phyloP scores from a whole-genome alignment of 139 green algal species.

The Chlorella sp. region DNA sequence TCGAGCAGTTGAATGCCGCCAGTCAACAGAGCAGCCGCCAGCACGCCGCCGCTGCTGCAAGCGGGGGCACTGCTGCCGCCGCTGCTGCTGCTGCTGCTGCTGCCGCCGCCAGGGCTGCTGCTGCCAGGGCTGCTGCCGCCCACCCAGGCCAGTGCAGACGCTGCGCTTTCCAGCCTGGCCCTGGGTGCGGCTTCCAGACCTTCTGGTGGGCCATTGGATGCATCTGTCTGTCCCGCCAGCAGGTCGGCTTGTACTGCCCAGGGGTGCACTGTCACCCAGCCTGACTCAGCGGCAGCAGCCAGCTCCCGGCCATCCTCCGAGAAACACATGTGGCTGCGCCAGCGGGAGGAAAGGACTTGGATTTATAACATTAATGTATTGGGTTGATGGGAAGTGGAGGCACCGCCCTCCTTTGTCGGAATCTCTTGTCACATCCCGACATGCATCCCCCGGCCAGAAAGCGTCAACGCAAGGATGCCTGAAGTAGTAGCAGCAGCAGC shows the following conservation, averaged over 20 bases:
- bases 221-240: background rate
- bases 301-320: background rate
- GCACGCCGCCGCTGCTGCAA: slow-evolving; percentile 8
- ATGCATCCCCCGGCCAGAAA: too few species aligned
- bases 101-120: background rate
- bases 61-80: background rate
- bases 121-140: background rate
- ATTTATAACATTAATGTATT: background rate
- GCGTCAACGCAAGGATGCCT: background rate
- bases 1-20: slow-evolving; percentile 14
- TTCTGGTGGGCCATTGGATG: background rate
- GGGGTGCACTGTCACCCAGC: background rate
- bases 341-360: background rate
- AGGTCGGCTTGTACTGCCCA: slow-evolving; percentile 1
- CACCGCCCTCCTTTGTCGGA: too few species aligned
- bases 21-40: slow-evolving; percentile 8
- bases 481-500: background rate
- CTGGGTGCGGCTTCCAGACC: background rate
- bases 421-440: too few species aligned
- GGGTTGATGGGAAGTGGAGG: too few species aligned
- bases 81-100: background rate
- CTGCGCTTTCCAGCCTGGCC: background rate
- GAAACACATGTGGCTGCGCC: slow-evolving; percentile 23
- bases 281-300: background rate
- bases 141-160: background rate